Conservation (phyloP, 176 grass and related monocot species). For the Cenchrus purpureus region DNA sequence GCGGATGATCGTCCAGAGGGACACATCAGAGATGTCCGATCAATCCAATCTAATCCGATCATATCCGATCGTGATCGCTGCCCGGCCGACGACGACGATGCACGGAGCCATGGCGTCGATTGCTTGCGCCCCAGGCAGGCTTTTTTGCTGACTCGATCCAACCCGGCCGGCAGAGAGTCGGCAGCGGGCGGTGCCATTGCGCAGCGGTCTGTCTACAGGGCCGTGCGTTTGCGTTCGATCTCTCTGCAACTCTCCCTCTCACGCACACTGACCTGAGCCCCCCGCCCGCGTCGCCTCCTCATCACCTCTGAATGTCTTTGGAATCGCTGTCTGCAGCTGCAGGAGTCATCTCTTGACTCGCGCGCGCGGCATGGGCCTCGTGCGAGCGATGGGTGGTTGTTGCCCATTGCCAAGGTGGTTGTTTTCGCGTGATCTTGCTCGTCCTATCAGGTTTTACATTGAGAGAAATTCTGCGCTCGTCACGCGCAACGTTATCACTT, state of each 20-base stretch:
- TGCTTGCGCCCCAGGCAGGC: background rate
- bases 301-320: too few species aligned
- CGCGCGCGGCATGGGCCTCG: background rate
- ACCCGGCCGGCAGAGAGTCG: background rate
- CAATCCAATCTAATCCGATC: background rate
- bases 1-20: background rate
- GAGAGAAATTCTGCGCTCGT: background rate
- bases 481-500: background rate
- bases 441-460: background rate
- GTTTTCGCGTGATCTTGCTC: background rate
- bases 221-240: background rate
- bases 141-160: too few species aligned
- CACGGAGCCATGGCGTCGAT: background rate
- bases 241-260: background rate
- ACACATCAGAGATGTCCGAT: background rate
- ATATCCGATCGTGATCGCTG: background rate
- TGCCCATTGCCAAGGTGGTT: background rate
- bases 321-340: background rate
- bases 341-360: background rate
- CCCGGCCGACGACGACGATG: slow-evolving; percentile 1
- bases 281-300: too few species aligned
- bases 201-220: background rate
- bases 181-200: background rate
- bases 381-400: background rate
- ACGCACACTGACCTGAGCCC: too few species aligned